Evolutionary conservation across 2,329 filamentous ascomycete genomes (phyloP).

Genomic region (Phaeosphaeriaceae sp.): DNA sequence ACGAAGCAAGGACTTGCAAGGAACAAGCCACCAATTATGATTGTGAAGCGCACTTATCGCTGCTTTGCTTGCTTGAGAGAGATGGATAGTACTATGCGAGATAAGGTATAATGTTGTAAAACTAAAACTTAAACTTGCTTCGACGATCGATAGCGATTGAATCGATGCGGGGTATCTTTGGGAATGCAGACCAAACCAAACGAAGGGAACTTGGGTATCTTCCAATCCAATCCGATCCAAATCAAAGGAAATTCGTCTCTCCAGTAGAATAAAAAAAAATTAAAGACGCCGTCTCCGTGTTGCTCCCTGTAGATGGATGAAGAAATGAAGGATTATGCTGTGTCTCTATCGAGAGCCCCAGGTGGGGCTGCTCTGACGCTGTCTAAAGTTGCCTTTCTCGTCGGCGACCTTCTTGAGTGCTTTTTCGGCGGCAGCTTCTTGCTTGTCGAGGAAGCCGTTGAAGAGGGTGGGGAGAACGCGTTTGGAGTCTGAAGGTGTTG

Average conservation of each 20-base stretch:
- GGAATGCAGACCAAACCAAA: conserved; percentile 16
- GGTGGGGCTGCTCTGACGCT: conserved; percentile 45
- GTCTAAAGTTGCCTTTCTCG: conserved; percentile 49
- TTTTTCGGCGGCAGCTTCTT: conserved; percentile 45
- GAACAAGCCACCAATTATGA: neutral
- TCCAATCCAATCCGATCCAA: conserved; percentile 25
- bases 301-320: neutral
- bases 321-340: neutral
- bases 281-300: neutral
- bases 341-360: conserved; percentile 45
- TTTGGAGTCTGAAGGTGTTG: conserved; percentile 37
- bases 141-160: conserved; percentile 26
- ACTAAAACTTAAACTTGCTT: neutral
- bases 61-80: too few species aligned
- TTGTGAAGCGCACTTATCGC: too few species aligned
- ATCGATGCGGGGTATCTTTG: conserved; percentile 32
- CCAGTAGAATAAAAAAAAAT: neutral
- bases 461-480: conserved; percentile 44
- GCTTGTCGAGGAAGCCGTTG: conserved; percentile 45
- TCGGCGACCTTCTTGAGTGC: conserved; percentile 48
- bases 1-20: conserved; percentile 5
- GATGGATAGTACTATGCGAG: neutral
- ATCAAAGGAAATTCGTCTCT: conserved; percentile 17
- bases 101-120: neutral
- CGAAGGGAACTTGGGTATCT: conserved; percentile 36